A percentile compares a stretch with the other conserved stretches of the same genome.
These are phyloP conservation scores for Talinum fruticosum DNA, from an alignment of 148 eudicot species.

Conservation along the genomic window DNA sequence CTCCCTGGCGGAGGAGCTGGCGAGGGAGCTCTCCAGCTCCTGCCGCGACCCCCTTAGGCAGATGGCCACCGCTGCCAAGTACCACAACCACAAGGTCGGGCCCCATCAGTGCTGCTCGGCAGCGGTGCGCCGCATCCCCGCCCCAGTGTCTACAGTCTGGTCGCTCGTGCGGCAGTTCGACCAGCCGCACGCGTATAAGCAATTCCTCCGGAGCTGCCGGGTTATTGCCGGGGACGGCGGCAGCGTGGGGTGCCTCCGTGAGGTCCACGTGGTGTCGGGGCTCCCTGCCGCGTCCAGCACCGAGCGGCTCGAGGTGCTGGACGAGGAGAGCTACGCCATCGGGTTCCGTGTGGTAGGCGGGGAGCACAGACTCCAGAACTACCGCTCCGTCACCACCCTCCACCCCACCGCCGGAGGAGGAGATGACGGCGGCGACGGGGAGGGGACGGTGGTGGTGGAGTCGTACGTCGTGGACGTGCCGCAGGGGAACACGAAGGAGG, in stretches of 20 bases:
- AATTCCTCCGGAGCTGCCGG: slow-evolving; percentile 66
- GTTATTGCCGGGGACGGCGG: slow-evolving; percentile 53
- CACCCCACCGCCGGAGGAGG: slow-evolving; percentile 31
- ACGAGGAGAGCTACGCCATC: slow-evolving; percentile 56
- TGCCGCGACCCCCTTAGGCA: slow-evolving; percentile 27
- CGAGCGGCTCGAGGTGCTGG: slow-evolving; percentile 75
- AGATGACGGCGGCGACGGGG: not conserved
- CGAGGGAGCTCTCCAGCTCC: slow-evolving; percentile 24
- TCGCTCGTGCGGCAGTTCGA: slow-evolving; percentile 63
- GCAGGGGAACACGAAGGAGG: slow-evolving; percentile 68
- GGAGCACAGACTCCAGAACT: slow-evolving; percentile 69
- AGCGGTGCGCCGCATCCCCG: slow-evolving; percentile 45
- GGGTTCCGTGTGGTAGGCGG: slow-evolving; percentile 81
- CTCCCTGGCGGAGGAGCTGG: slow-evolving; percentile 27
- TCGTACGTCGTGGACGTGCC: slow-evolving; percentile 87
- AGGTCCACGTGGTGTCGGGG: slow-evolving; percentile 78
- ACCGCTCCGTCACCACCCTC: slow-evolving; percentile 71
- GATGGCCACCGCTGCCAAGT: slow-evolving; percentile 26
- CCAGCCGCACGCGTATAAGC: slow-evolving; percentile 74
- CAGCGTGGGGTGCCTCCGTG: slow-evolving; percentile 55
- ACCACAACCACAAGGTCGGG: slow-evolving; percentile 51
- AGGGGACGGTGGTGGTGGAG: slow-evolving; percentile 70
- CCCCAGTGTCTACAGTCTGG: slow-evolving; percentile 59
- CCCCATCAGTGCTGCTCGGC: slow-evolving; percentile 59
- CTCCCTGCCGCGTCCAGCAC: slow-evolving; percentile 75